Base-by-base conservation (phyloP, 208 protist species). In the Trypanosoma platydactyli region DNA sequence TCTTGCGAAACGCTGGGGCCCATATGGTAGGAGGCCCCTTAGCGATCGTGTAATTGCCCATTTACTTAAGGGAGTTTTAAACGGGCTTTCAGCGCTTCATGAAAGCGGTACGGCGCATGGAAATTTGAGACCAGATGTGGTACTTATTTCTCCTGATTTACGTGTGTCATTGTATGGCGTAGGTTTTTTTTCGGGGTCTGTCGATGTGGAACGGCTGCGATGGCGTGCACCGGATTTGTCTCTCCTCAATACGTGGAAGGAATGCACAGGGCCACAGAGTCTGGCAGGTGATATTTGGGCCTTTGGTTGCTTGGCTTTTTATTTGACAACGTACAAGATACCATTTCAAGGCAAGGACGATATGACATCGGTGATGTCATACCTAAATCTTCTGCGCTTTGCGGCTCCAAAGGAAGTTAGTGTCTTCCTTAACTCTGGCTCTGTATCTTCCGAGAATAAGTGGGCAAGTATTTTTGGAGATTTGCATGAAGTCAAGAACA, bases 241-340 rank as follows among this genome's bases (percentile, higher is more conserved):
- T 48, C 49, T 74, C 7, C 13, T 64, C 5, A 45, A 51, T 33
- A 16, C 67, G 3, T 51, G 13, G 22, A 59, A 56, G 13, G 48
- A 64, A 60, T 62, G 49, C 11, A 46, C 15, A 20, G 48, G 55
- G 13, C n/a, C 56, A 33, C 22, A 68, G 52, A 40, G 22, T 33
- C 13, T 54, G 24, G 30, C 65, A 15, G 58, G 62, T 0, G 76
- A 77, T 46, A 63, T 81, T 16, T 81, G 76, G 76, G 57, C 76
- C 0, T 75, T 81, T 68, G 76, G 76, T 40, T 77, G 64, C 33
- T 13, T 81, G n/a, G 52, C 61, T 1, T 49, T 64, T 35, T 81
- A 55, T 33, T 38, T 81, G 24, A 11, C 57, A n/a, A 74, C 76
- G 1, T 35, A 29, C 22, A 24, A 58, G 27, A 2, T 38, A 30